These are phyloP conservation scores for Wolfiporia cocos DNA, from an alignment of 1,284 basidiomycete species.

Conservation along the genomic window DNA sequence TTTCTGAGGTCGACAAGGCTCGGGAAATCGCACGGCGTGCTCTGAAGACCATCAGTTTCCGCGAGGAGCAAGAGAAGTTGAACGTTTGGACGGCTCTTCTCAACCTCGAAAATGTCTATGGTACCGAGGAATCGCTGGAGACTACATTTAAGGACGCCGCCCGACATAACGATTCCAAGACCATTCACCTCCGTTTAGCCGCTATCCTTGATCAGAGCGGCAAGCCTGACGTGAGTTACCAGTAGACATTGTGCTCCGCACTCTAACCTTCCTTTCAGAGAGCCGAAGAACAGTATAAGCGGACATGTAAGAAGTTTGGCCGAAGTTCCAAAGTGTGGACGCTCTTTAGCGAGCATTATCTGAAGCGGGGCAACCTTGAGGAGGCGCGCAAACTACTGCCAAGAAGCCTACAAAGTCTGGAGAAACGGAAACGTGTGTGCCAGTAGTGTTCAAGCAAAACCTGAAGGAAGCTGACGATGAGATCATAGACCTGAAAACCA, in stretches of 20 bases:
- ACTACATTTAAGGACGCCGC: slow-evolving; percentile 86
- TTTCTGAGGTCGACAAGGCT: slow-evolving; percentile 94
- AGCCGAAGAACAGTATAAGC: slow-evolving; percentile 83
- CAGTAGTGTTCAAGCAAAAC: not conserved
- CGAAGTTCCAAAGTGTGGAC: slow-evolving; percentile 92
- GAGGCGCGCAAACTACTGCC: slow-evolving; percentile 86
- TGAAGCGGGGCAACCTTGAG: slow-evolving; percentile 70
- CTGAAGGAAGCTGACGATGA: not conserved
- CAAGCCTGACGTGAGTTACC: slow-evolving; percentile 64
- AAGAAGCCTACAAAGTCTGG: slow-evolving; percentile 86
- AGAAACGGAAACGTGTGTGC: slow-evolving; percentile 82
- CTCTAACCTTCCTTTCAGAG: slow-evolving; percentile 40
- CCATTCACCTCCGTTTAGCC: slow-evolving; percentile 80
- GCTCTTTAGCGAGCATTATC: slow-evolving; percentile 75
- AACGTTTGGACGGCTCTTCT: slow-evolving; percentile 98
- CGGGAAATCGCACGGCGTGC: slow-evolving; percentile 84
- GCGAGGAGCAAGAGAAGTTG: slow-evolving; percentile 94
- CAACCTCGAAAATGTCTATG: slow-evolving; percentile 94
- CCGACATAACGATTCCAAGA: slow-evolving; percentile 89
- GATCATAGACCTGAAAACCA: slow-evolving; percentile 82
- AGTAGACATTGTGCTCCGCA: not conserved
- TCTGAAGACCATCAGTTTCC: slow-evolving; percentile 85
- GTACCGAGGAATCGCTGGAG: slow-evolving; percentile 78
- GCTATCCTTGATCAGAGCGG: slow-evolving; percentile 81
- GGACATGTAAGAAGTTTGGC: slow-evolving; percentile 90